Base-by-base conservation (phyloP, 441 rosid genomes). In the Pelargonium cotyledonis region DNA sequence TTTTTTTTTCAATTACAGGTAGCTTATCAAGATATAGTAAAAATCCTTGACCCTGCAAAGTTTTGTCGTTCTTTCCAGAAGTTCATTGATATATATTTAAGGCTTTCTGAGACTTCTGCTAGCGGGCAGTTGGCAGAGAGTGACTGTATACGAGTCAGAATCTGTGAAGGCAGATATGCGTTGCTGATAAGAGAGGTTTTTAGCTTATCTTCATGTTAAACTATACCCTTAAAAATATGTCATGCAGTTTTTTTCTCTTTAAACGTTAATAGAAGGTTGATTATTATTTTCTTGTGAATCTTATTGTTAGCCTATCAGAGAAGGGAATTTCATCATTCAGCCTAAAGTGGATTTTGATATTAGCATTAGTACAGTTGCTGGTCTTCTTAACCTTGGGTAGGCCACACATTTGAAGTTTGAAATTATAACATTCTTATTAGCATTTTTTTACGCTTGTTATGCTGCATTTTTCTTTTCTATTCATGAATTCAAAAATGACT, bases 261-360 rank as follows among this genome's bases (percentile, higher is more conserved):
- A 66, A 76, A 44, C 65, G 41, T 1, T 51, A 41, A 14, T 68
- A n/a, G 69, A 72, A 72, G 55, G 21, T 63, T 72, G 73, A 73
- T 63, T 69, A 64, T 63, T 68, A 19, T 61, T 71, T 61, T 67
- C 53, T 51, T 61, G 23, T 73, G 21, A 60, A 66, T 51, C 70
- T 49, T 69, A 12, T 61, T 80, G 73, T 70, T 76, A 95, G 99
- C 99, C 99, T 58, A 88, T 95, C 68, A 85, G 96, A 84, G 98
- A 95, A 88, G 98, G 99, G 73, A 87, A 92, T 81, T 92, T 92
- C 86, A 92, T 95, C 80, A 92, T 95, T 80, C 99, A 92, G 80
- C 99, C 98, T 31, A 95, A 95, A 85, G 99, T 95, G 77, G 98
- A 92, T 80, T 95, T 95, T 67, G 99, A 92, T 82, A 95, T 92